A percentile compares a stretch with the other conserved stretches of the same genome.
Conservation (phyloP, 2,329 filamentous ascomycete species). For the Clonostachys rosea region DNA sequence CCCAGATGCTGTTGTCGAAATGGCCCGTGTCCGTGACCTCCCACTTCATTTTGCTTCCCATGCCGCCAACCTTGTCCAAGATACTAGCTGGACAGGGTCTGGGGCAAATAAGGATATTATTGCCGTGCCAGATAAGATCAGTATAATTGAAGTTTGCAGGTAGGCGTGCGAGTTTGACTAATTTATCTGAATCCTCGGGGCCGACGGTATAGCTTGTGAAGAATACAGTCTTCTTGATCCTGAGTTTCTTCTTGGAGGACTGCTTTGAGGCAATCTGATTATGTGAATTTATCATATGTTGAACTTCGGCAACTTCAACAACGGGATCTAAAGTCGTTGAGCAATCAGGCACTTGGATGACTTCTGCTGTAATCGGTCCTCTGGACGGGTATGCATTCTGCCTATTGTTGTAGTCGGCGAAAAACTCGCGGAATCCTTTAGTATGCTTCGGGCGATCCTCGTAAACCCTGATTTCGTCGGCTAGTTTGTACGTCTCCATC, state of each 20-base stretch:
- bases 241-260: constrained; percentile 40
- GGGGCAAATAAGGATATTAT: constrained; percentile 86
- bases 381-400: constrained; percentile 46
- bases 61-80: constrained; percentile 79
- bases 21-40: constrained; percentile 72
- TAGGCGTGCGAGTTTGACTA: constrained; percentile 66
- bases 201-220: constrained; percentile 89
- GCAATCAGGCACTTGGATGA: constrained; percentile 79
- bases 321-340: constrained; percentile 72
- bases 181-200: constrained; percentile 63
- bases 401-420: constrained; percentile 68
- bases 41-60: constrained; percentile 81
- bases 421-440: constrained; percentile 80
- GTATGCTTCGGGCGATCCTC: constrained; percentile 66
- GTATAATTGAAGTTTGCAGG: constrained; percentile 29
- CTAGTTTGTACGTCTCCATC: constrained; percentile 78
- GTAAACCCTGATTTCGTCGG: constrained; percentile 77
- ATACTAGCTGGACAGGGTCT: constrained; percentile 68
- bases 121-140: constrained; percentile 78
- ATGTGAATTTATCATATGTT: constrained; percentile 85
- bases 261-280: constrained; percentile 49
- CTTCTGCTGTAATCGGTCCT: constrained; percentile 68
- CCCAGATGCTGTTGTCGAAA: constrained; percentile 82
- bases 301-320: constrained; percentile 76
- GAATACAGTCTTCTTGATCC: constrained; percentile 82